A percentile compares a stretch with the other conserved stretches of the same genome.
These are phyloP conservation scores for Xylaria polymorpha DNA, from an alignment of 2,329 filamentous ascomycete species.

Conservation along the genomic window DNA sequence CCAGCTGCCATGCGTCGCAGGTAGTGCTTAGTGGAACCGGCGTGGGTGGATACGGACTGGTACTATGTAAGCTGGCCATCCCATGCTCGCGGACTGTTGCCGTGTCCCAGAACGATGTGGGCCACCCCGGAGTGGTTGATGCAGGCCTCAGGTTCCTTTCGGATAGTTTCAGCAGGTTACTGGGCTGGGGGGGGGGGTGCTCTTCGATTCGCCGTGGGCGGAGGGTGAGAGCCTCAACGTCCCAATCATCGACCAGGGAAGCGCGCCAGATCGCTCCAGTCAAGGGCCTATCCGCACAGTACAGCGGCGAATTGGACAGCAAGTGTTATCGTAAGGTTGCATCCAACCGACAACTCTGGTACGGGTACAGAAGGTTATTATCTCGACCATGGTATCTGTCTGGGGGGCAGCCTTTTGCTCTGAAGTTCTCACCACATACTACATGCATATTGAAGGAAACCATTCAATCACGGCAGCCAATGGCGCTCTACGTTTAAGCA, in stretches of 20 bases:
- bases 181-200: slow-evolving; percentile 4
- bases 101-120: slow-evolving; percentile 40
- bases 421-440: slow-evolving; percentile 19
- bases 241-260: slow-evolving; percentile 17
- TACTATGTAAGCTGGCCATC: slow-evolving; percentile 40
- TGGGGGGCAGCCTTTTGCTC: slow-evolving; percentile 15
- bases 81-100: slow-evolving; percentile 49
- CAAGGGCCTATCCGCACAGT: slow-evolving; percentile 11
- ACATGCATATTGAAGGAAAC: slow-evolving; percentile 15
- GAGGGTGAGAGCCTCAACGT: slow-evolving; percentile 32
- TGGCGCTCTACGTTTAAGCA: background rate
- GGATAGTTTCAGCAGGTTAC: slow-evolving; percentile 24
- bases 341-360: background rate
- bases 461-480: slow-evolving; percentile 1
- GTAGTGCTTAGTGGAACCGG: slow-evolving; percentile 38
- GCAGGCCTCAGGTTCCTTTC: slow-evolving; percentile 33
- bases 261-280: slow-evolving; percentile 4
- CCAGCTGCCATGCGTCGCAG: slow-evolving; percentile 28
- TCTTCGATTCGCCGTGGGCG: slow-evolving; percentile 23
- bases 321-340: slow-evolving; percentile 22
- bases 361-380: background rate
- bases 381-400: slow-evolving; percentile 10
- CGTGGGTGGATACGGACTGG: slow-evolving; percentile 40
- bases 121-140: slow-evolving; percentile 32
- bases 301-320: slow-evolving; percentile 13